Evolutionary conservation across 352 stramenopile genomes (phyloP), one percentile per base, ranked within the genome.

Genomic region (Blastocystis sp.): DNA sequence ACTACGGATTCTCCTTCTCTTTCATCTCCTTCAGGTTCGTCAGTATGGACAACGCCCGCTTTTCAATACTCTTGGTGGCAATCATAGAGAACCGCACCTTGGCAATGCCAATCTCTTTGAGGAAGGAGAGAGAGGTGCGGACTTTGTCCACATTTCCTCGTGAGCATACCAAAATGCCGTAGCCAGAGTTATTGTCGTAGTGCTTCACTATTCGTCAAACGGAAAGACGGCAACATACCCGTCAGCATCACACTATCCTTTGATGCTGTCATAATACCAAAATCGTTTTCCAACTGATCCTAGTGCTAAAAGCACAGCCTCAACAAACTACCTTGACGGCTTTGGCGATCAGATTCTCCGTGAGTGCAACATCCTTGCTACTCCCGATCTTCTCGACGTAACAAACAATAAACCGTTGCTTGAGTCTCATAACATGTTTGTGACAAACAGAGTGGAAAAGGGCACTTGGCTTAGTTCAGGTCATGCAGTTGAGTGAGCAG

Each of bases 361-460:
- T 57, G 6, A 57, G 48, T 17, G 48, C 6, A 14, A 57, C 6
- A 14, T 7, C 48, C 6, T 14, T 57, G 48, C 48, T 57, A 57
- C 48, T 57, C 6, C 48, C 48, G 48, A 14, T 57, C 6, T 14
- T 7, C 14, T 57, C 48, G 14, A 57, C 14, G 48, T 57, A 14
- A 3, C 74, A 61, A 28, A 84, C 9, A 43, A 84, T 54, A 54
- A 69, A 84, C 11, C 74, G 48, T 28, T 24, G 28, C 74, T 84
- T 84, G 21, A 68, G 34, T 54, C 74, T 66, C 74, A 84, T 84
- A 43, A 69, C 9, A 17, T 28, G 38, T 57, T 14, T 34, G 1
- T 76, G 19, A 81, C 45, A 68, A 65, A 64, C 48, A 81, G 9
- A 42, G 24, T 19, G 24, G 48, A 81, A 81, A 65, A 63, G 34